Percentiles rank a stretch among this genome's conserved stretches.
Conservation (phyloP, 108 stramenopile species). For the Nitzschia palea region DNA sequence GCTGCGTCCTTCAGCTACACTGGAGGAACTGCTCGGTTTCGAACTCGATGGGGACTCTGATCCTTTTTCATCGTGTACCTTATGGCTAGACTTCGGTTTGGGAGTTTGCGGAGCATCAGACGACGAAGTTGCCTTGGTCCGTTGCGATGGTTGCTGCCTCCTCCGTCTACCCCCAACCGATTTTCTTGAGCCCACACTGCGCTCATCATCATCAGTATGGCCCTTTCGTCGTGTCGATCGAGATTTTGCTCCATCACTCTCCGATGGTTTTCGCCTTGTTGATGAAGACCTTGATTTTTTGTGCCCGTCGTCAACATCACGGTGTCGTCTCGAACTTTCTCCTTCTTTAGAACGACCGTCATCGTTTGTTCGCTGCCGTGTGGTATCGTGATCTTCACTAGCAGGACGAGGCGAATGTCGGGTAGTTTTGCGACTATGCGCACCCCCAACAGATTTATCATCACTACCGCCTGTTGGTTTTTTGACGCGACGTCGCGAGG, state of each 20-base stretch:
- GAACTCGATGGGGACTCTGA: not conserved
- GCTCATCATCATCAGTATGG: constrained; percentile 5
- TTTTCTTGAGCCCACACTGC: constrained; percentile 18
- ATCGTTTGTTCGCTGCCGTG: not conserved
- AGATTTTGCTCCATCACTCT: not conserved
- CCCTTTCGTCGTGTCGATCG: not conserved
- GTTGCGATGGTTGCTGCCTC: constrained; percentile 1
- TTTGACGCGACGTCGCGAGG: constrained; percentile 1
- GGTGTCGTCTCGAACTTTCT: not conserved
- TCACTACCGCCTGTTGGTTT: not conserved
- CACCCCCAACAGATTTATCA: not conserved
- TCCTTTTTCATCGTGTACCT: not conserved
- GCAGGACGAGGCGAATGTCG: not conserved
- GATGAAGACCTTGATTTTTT: constrained; percentile 1
- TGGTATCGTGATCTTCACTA: too few species aligned
- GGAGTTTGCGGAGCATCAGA: not conserved
- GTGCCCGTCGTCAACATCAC: not conserved
- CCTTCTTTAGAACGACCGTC: too few species aligned
- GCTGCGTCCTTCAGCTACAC: not conserved
- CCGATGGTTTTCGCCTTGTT: not conserved
- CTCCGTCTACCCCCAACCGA: constrained; percentile 9
- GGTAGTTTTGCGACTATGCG: not conserved
- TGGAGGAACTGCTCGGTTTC: constrained; percentile 8
- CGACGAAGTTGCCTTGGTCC: not conserved
- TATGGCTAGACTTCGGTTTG: not conserved